Percentiles rank a stretch among this genome's conserved stretches.
Conservation (phyloP, 2,329 filamentous ascomycete genomes). For the Aspergillus pseudonomiae region DNA sequence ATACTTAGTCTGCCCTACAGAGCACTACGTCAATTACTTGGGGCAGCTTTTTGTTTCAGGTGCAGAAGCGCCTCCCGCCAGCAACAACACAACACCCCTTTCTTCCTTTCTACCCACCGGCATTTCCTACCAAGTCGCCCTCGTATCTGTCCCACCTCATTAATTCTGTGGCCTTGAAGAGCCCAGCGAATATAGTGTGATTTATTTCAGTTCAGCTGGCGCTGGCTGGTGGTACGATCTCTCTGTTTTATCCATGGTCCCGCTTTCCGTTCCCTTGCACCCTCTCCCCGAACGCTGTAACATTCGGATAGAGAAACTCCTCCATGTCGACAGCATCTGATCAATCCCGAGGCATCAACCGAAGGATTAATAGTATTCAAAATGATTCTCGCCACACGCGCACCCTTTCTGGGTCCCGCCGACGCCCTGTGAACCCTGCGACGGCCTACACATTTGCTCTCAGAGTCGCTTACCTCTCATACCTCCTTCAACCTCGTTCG, state of each 20-base stretch:
- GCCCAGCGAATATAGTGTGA: neutral
- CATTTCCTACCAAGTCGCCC: constrained; percentile 10
- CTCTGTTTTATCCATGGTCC: constrained; percentile 36
- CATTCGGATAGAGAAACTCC: constrained; percentile 28
- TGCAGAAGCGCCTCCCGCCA: constrained; percentile 22
- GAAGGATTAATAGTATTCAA: constrained; percentile 51
- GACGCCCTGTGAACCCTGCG: constrained; percentile 57
- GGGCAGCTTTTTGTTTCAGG: constrained; percentile 28
- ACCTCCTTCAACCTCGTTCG: constrained; percentile 86
- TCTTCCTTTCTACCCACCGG: constrained; percentile 18
- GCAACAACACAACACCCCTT: constrained; percentile 20
- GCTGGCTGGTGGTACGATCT: constrained; percentile 30
- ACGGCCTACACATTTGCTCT: constrained; percentile 92
- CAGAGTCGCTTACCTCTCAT: constrained; percentile 86
- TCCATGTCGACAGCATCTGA: constrained; percentile 53
- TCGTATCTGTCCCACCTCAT: constrained; percentile 4
- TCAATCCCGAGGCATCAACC: constrained; percentile 48
- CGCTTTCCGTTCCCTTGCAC: constrained; percentile 30
- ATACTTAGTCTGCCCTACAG: neutral
- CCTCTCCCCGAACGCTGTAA: constrained; percentile 26
- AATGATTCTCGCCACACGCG: constrained; percentile 47
- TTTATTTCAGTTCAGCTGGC: constrained; percentile 15
- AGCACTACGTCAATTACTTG: constrained; percentile 24
- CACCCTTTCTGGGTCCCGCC: constrained; percentile 46
- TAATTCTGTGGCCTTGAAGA: neutral